Base-by-base conservation (phyloP, 179 eudicot genomes). In the Sideroxylon spinosum region DNA sequence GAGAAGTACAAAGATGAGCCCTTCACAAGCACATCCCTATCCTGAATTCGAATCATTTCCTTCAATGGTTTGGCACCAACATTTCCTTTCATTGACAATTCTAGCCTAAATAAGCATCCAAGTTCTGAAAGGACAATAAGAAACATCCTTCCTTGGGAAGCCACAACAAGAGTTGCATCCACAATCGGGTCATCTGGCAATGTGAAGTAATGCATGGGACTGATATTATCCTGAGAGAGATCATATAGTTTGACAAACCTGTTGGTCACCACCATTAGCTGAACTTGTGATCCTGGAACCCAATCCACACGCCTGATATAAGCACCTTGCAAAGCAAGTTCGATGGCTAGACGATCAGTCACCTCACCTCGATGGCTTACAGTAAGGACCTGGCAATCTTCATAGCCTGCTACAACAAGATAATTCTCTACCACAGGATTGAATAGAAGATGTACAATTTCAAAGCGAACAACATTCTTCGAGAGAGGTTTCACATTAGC, bases 231-330 rank as follows among this genome's bases (percentile, higher is more conserved):
- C 86, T 88, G 98, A 77, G 99, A 96, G 6, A 96, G 84, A 85
- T 96, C 99, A 86, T 92, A 94, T 81, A 96, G 94, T 82, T 96
- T 96, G 76, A 96, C 95, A 86, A 96, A 96, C 80, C 80, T 91
- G 83, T 91, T 94, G 26, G 99, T 96, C 63, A 96, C 93, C 79
- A 96, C 98, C 97, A 96, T 94, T 26, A 96, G 91, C 85, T 94
- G 99, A 80, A 96, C 99, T 81, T 96, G 99, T 46, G 98, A 96
- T 37, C 98, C 98, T 25, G 98, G 98, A 69, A 96, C 91, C 99
- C 99, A 96, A 55, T 96, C 99, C 80, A 94, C 88, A 80, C 90
- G 88, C 78, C 93, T 91, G 80, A 96, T 94, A 87, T 94, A 94
- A 74, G 99, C 96, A 82, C 98, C 99, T 88, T 96, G 99, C 81